These are phyloP conservation scores for Lichtheimia hyalospora DNA, from an alignment of 371 early-diverging fungal genomes.

Conservation along the genomic window DNA sequence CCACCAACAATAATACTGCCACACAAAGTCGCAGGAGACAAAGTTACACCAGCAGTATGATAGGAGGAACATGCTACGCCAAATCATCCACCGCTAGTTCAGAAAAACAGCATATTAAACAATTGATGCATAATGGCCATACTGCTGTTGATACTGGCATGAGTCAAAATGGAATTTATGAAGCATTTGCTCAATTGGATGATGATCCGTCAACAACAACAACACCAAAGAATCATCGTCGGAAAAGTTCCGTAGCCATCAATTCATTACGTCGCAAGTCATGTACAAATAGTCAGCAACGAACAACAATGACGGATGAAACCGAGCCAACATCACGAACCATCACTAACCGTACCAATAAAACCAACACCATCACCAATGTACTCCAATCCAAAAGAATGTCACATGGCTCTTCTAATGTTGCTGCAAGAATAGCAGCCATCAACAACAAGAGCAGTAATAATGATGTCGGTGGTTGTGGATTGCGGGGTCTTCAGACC, in stretches of 20 bases:
- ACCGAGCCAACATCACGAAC: background rate
- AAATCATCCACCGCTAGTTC: conserved; percentile 12
- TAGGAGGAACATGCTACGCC: conserved; percentile 10
- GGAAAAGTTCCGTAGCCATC: conserved; percentile 1
- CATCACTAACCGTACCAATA: background rate
- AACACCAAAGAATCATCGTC: conserved; percentile 7
- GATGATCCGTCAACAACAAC: conserved; percentile 7
- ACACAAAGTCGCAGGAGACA: background rate
- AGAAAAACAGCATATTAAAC: conserved; percentile 14
- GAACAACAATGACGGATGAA: conserved; percentile 1
- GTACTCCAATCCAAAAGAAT: too few relatives aligned
- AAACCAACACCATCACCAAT: background rate
- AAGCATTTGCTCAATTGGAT: conserved; percentile 31
- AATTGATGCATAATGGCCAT: conserved; percentile 10
- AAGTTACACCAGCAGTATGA: background rate
- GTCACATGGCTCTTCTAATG: too few relatives aligned
- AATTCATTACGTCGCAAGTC: conserved; percentile 7
- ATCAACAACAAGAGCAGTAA: background rate
- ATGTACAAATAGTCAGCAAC: background rate
- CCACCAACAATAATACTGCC: background rate
- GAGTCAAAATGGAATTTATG: conserved; percentile 27
- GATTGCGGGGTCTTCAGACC: conserved; percentile 8
- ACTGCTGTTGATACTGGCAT: conserved; percentile 26
- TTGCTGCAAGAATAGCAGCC: background rate
- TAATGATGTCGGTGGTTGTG: background rate